Evolutionary conservation across 768 basidiomycete genomes (phyloP).

Genomic region (Artomyces pyxidatus): DNA sequence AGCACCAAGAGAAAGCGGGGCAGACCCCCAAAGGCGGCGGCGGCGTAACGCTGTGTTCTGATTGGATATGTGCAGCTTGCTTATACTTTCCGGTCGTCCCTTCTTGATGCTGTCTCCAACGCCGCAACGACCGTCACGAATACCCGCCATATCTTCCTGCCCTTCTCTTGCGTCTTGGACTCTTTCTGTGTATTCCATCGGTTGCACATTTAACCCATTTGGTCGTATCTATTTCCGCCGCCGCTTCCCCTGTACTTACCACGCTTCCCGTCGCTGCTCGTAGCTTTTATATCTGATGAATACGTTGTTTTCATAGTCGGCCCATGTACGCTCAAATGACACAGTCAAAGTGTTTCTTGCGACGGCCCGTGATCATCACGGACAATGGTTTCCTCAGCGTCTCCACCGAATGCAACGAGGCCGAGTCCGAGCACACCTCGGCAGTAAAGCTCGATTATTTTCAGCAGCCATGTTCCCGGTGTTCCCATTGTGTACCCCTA

Average conservation of each 20-base stretch:
- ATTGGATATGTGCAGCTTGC: constrained; percentile 24
- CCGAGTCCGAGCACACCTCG: constrained; percentile 6
- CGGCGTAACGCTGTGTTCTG: constrained; percentile 10
- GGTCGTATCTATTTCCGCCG: not conserved
- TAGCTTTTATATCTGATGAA: constrained; percentile 16
- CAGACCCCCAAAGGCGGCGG: constrained; percentile 45
- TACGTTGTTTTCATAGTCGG: constrained; percentile 18
- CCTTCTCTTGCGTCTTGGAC: constrained; percentile 22
- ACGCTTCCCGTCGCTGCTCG: constrained; percentile 9
- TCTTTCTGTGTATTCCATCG: not conserved
- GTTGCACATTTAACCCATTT: not conserved
- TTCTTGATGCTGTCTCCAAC: constrained; percentile 16
- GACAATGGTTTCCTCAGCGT: not conserved
- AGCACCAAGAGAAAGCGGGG: constrained; percentile 63
- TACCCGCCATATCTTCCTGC: constrained; percentile 26
- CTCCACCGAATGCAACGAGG: constrained; percentile 14
- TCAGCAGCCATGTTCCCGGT: constrained; percentile 12
- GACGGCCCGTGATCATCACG: constrained; percentile 3
- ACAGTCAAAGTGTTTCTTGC: constrained; percentile 9
- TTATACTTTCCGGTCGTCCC: constrained; percentile 17
- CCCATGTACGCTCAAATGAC: constrained; percentile 15
- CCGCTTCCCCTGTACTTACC: not conserved
- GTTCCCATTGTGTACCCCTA: constrained; percentile 9
- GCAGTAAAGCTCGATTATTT: constrained; percentile 10
- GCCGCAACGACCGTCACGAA: constrained; percentile 26